phyloP scores from a whole-genome alignment of 495 filamentous ascomycete genomes.

The Neurospora tetraspora region DNA sequence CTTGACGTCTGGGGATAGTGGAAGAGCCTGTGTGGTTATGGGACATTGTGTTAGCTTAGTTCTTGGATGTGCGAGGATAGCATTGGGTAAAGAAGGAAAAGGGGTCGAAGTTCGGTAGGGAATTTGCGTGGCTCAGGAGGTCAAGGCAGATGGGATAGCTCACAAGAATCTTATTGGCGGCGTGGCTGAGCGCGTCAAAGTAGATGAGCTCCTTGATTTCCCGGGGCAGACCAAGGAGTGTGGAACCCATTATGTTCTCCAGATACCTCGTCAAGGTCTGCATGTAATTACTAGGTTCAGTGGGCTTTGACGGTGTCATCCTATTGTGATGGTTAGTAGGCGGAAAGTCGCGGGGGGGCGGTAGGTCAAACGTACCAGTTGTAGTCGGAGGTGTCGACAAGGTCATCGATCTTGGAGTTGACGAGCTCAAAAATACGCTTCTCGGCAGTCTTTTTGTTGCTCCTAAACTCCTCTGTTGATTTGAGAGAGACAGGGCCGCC shows the following conservation, averaged over 20 bases:
- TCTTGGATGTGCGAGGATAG: neutral
- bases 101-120: neutral
- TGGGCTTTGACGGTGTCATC: conserved; percentile 53
- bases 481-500: conserved; percentile 62
- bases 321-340: conserved; percentile 15
- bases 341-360: neutral
- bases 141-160: conserved; percentile 5
- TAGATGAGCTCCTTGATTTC: conserved; percentile 97
- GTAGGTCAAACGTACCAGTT: conserved; percentile 53
- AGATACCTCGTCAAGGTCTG: conserved; percentile 84
- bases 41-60: neutral
- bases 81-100: neutral
- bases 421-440: conserved; percentile 98
- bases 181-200: conserved; percentile 89
- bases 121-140: neutral
- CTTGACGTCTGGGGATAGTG: conserved; percentile 67
- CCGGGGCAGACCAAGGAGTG: conserved; percentile 77
- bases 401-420: conserved; percentile 96
- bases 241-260: conserved; percentile 94
- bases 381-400: conserved; percentile 94
- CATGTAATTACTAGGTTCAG: conserved; percentile 84
- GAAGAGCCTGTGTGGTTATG: conserved; percentile 48
- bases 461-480: conserved; percentile 77
- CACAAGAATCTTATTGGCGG: conserved; percentile 76
- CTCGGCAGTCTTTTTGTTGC: conserved; percentile 89